Evolutionary conservation across 2,329 filamentous ascomycete genomes (phyloP).

Genomic region (Fusarium keratoplasticum): DNA sequence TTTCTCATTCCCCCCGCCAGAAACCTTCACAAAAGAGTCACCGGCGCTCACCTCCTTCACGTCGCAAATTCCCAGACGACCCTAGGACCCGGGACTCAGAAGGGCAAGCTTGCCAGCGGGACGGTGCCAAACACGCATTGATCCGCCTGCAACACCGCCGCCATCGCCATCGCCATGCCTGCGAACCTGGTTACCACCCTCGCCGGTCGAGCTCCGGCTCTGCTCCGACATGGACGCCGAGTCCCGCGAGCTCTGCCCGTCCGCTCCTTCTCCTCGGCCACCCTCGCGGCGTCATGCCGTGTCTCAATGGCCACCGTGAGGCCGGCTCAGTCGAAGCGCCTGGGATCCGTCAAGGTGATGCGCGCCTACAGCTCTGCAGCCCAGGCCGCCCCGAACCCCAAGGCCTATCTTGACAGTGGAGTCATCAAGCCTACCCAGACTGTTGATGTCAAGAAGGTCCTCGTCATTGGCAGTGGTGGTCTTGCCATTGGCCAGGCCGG

Average conservation of each 20-base stretch:
- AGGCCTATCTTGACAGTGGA: conserved; percentile 90
- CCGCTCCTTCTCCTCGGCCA: conserved; percentile 57
- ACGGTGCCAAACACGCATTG: conserved; percentile 52
- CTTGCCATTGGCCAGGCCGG: conserved; percentile 97
- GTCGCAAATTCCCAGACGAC: conserved; percentile 36
- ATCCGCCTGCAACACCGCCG: conserved; percentile 46
- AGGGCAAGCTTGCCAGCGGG: conserved; percentile 50
- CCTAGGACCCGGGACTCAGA: conserved; percentile 46
- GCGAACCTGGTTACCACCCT: conserved; percentile 56
- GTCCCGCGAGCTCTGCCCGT: conserved; percentile 58
- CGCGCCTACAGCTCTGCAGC: conserved; percentile 56
- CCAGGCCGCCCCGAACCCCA: conserved; percentile 81
- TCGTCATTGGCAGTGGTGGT: conserved; percentile 95
- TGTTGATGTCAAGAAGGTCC: conserved; percentile 94
- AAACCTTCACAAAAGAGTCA: conserved; percentile 40
- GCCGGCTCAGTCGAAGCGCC: conserved; percentile 55
- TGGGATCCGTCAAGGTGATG: conserved; percentile 60
- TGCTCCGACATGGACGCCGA: conserved; percentile 67
- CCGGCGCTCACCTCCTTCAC: conserved; percentile 38
- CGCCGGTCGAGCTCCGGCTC: conserved; percentile 68
- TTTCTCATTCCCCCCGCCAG: conserved; percentile 28
- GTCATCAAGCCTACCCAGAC: conserved; percentile 82
- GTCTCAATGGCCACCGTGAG: conserved; percentile 45
- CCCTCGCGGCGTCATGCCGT: conserved; percentile 44
- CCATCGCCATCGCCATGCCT: conserved; percentile 48